These are phyloP conservation scores for Pneumocystis wakefieldiae DNA, from an alignment of 1,139 yeast genomes.

Conservation along the genomic window DNA sequence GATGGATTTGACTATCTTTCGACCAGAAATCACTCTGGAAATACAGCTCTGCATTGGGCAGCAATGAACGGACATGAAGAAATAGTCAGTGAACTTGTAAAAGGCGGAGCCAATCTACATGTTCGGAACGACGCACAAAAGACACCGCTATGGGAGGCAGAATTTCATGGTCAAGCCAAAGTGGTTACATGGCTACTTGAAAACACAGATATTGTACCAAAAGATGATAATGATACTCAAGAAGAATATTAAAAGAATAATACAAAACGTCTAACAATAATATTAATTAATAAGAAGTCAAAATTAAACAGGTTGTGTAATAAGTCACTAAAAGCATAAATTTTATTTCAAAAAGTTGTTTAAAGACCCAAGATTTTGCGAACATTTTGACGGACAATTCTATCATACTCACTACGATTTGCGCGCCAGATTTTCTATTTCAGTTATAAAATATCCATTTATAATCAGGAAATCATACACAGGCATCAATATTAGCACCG, in stretches of 20 bases:
- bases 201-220: not conserved
- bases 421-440: conserved; percentile 68
- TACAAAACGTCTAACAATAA: not conserved
- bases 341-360: not conserved
- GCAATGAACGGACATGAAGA: conserved; percentile 71
- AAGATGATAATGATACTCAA: not conserved
- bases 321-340: not conserved
- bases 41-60: conserved; percentile 95
- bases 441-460: conserved; percentile 6
- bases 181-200: conserved; percentile 45
- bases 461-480: conserved; percentile 23
- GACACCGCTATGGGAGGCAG: conserved; percentile 83
- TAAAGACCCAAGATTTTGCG: conserved; percentile 49
- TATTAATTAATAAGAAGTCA: not conserved
- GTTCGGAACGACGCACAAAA: conserved; percentile 58
- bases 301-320: not conserved
- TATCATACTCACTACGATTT: conserved; percentile 49
- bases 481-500: conserved; percentile 94
- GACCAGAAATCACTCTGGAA: conserved; percentile 59
- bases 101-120: conserved; percentile 70
- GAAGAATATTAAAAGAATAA: not conserved
- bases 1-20: conserved; percentile 30
- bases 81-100: conserved; percentile 54
- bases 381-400: conserved; percentile 51
- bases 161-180: conserved; percentile 37